Base-by-base conservation (phyloP, 176 grass and related monocot genomes). In the Melocanna baccifera region DNA sequence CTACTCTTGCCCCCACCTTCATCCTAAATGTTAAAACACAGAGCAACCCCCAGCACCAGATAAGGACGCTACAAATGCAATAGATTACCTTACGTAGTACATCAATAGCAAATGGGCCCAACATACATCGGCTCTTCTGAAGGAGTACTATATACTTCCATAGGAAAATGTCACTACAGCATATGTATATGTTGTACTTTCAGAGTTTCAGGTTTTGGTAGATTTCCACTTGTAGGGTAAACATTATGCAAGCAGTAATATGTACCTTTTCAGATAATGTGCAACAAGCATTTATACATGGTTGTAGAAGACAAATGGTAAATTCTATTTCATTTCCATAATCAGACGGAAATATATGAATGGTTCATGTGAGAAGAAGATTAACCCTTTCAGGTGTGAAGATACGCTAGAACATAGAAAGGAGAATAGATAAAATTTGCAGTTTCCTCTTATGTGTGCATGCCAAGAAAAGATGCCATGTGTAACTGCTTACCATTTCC, bases 1-100 rank as follows among this genome's bases (percentile, higher is more conserved):
- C 65, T 70, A 64, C 66, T 57, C 79, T 81, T 81, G 79, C n/a
- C 50, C 66, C 79, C 66, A 57, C 79, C 28, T 43, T 22, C 66
- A 69, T 81, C 65, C 66, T 81, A 40, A 70, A 70, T 70, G 66
- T 66, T 56, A 81, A 70, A 81, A 16, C 50, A 2, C 79, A 58
- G 63, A 25, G 63, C 25, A 76, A 76, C 30, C 64, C 36, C 22
- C 46, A 69, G 36, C 32, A 58, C 73, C 30, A 76, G 30, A 42
- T 57, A 81, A 69, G 48, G 64, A 7, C 8, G 65, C 34, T 67
- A 65, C 58, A 79, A 45, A 67, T 80, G 45, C 77, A 79, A 4
- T 50, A 51, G 45, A 22, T 48, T 41, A 56, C 34, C 47, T 52
- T 25, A 47, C 12, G 18, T 53, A 53, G 18, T 0, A 53, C 51